phyloP scores from a whole-genome alignment of 768 basidiomycete genomes.

The Panaeolus cyanescens region DNA sequence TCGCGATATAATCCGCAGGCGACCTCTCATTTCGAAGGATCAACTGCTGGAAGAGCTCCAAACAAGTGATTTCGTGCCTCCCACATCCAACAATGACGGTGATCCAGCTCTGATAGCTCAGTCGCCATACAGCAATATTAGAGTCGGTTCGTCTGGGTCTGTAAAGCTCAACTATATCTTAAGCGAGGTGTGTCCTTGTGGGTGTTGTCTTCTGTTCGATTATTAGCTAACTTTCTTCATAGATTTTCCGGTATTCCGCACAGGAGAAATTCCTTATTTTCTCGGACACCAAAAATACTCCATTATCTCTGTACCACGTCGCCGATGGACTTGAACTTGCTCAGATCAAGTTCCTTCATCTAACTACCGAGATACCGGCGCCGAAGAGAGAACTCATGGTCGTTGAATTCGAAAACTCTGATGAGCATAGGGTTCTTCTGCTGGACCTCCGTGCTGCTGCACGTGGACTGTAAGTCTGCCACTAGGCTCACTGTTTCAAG shows the following conservation, averaged over 20 bases:
- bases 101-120: constrained; percentile 30
- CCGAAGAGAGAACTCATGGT: constrained; percentile 64
- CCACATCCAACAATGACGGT: constrained; percentile 7
- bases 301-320: constrained; percentile 67
- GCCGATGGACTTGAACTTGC: constrained; percentile 69
- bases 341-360: constrained; percentile 63
- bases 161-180: constrained; percentile 77
- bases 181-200: constrained; percentile 38
- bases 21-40: constrained; percentile 45
- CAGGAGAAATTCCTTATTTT: constrained; percentile 81
- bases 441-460: constrained; percentile 88
- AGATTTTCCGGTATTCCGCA: constrained; percentile 60
- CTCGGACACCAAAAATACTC: constrained; percentile 52
- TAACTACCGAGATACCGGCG: constrained; percentile 52
- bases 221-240: not conserved
- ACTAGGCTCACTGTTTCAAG: not conserved
- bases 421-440: constrained; percentile 74
- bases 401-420: constrained; percentile 79
- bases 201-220: not conserved
- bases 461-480: constrained; percentile 76
- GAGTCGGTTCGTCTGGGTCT: constrained; percentile 63
- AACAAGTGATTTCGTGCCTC: constrained; percentile 14
- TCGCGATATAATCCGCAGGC: constrained; percentile 40
- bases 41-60: constrained; percentile 41
- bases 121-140: constrained; percentile 50